Evolutionary conservation across 78 protist species (phyloP).

Genomic region (Corallochytrium limacisporum): DNA sequence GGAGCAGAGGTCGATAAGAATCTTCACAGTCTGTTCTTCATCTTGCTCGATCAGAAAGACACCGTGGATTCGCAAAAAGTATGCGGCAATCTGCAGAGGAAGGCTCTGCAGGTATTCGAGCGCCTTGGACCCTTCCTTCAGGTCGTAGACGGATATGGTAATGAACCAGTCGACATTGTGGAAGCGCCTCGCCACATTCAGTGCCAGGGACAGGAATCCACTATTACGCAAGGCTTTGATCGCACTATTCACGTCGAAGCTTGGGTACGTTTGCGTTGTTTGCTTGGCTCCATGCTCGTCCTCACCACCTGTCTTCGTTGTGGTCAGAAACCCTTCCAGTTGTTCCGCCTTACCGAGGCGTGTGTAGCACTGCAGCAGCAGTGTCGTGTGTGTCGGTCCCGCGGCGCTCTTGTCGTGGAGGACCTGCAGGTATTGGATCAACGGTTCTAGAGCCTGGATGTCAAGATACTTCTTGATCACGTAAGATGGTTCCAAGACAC

Average conservation of each 20-base stretch:
- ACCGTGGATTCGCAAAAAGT: too few species aligned
- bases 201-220: too few species aligned
- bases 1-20: too few species aligned
- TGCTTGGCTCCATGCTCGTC: not conserved
- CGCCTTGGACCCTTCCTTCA: not conserved
- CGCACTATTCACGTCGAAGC: constrained; percentile 78
- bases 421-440: constrained; percentile 74
- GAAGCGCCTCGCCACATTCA: too few species aligned
- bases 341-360: constrained; percentile 68
- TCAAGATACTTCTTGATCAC: constrained; percentile 65
- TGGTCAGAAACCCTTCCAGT: constrained; percentile 47
- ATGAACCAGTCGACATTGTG: constrained; percentile 53
- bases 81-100: not conserved
- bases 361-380: constrained; percentile 86
- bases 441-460: not conserved
- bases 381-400: constrained; percentile 63
- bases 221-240: too few species aligned
- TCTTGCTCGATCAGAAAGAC: too few species aligned
- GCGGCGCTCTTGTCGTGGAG: constrained; percentile 66
- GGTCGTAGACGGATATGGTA: not conserved
- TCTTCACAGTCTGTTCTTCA: too few species aligned
- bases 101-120: not conserved
- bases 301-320: not conserved
- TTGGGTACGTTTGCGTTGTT: constrained; percentile 27
- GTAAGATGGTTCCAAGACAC: constrained; percentile 85